Evolutionary conservation across 2,329 filamentous ascomycete genomes (phyloP), one percentile per base, ranked within the genome.

Genomic region (Proliferodiscus dingleyae): DNA sequence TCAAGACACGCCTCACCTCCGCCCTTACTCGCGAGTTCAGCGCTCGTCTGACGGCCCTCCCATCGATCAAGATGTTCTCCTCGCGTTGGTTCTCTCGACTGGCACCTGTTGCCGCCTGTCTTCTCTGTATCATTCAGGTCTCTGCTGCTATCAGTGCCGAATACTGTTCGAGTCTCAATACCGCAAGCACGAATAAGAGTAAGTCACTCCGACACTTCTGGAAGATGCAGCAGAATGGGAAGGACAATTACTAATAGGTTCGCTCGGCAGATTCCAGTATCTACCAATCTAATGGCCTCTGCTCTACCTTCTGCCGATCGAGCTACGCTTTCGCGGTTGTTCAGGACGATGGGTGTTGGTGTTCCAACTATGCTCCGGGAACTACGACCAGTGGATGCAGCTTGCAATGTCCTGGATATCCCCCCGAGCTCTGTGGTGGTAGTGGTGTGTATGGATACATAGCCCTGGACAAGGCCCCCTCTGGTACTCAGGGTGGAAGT

Each of bases 211-310:
- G 48, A 52, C 5, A 15, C n/a, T 4, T 22, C 23, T 9, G 4
- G 21, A n/a, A 33, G 16, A 5, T 6, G 10, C n/a, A n/a, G n/a
- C n/a, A n/a, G n/a, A n/a, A n/a, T n/a, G n/a, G n/a, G n/a, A n/a
- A n/a, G n/a, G n/a, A n/a, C 3, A 36, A 22, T 41, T 41, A 49
- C 45, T 49, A 29, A 48, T 42, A 15, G 30, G 18, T 47, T 49
- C n/a, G 43, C 9, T 15, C 50, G 41, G 11, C 49, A 82, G 79
- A 78, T 52, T 59, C 63, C 24, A 76, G 71, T 50, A 74, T 73
- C 53, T 83, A 66, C 50, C 83, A 89, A 62, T 85, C 84, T 16
- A 81, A 87, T 55, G 85, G 85, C 23, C 73, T 81, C 10, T 91
- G 87, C 61, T 67, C 71, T 40, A 68, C 77, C 39, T 73, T 73